Evolutionary conservation across 2,329 filamentous ascomycete species (phyloP).

Genomic region (Bimuria novae-zelandiae): DNA sequence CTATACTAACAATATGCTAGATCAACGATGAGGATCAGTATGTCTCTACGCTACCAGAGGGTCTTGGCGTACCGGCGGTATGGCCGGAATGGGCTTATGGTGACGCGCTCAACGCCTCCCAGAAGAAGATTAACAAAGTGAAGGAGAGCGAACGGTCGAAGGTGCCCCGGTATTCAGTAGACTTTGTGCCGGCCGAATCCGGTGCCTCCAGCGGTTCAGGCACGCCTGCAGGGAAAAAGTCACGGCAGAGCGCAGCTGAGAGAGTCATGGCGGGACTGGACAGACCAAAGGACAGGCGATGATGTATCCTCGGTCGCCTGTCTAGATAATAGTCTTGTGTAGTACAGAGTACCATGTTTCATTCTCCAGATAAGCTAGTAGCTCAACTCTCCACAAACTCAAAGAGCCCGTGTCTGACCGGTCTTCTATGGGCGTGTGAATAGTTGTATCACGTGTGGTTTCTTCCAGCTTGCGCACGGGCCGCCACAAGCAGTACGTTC

Average conservation of each 20-base stretch:
- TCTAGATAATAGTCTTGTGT: too few species aligned
- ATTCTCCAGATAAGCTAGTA: too few species aligned
- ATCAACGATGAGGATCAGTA: slow-evolving; percentile 62
- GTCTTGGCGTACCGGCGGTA: slow-evolving; percentile 44
- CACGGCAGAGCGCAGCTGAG: slow-evolving; percentile 24
- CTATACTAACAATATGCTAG: neutral
- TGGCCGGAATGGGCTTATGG: slow-evolving; percentile 52
- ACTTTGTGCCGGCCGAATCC: slow-evolving; percentile 41
- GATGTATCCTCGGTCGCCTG: neutral
- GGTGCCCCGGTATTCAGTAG: slow-evolving; percentile 34
- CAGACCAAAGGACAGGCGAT: slow-evolving; percentile 23
- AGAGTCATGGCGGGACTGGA: slow-evolving; percentile 25
- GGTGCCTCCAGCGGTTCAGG: slow-evolving; percentile 28
- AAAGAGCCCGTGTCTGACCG: too few species aligned
- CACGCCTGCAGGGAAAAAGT: slow-evolving; percentile 24
- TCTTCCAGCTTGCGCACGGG: slow-evolving; percentile 12
- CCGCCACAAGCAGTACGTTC: neutral
- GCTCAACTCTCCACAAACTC: too few species aligned
- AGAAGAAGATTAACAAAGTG: slow-evolving; percentile 43
- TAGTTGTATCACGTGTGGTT: slow-evolving; percentile 15
- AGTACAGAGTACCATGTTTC: too few species aligned
- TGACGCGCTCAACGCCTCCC: slow-evolving; percentile 48
- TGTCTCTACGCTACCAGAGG: slow-evolving; percentile 58
- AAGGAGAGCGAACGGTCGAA: slow-evolving; percentile 38
- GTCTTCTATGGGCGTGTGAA: neutral